phyloP scores from a whole-genome alignment of 139 green algal species.

The Auxenochlorella protothecoides region DNA sequence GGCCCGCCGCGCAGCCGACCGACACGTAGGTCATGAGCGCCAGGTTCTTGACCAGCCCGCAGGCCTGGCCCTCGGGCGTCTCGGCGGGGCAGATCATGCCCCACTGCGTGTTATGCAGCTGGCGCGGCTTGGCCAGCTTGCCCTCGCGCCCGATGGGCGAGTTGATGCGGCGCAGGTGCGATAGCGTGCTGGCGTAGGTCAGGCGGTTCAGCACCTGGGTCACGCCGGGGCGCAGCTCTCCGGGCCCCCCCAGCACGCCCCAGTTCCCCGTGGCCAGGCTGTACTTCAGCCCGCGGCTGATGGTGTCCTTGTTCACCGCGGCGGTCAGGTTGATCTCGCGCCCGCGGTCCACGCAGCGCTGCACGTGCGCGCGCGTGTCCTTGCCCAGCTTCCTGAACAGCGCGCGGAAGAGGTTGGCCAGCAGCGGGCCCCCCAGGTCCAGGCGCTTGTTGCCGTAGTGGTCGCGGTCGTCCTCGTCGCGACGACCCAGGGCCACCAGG shows the following conservation, averaged over 20 bases:
- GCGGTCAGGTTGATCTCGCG: slow-evolving; percentile 71
- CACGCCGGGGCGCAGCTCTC: slow-evolving; percentile 71
- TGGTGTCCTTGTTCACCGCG: slow-evolving; percentile 83
- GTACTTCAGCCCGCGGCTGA: slow-evolving; percentile 87
- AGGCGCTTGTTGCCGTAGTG: slow-evolving; percentile 98
- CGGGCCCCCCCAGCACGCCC: slow-evolving; percentile 66
- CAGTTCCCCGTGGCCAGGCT: slow-evolving; percentile 96
- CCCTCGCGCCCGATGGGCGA: slow-evolving; percentile 89
- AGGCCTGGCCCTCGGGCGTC: slow-evolving; percentile 90
- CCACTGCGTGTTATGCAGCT: slow-evolving; percentile 99
- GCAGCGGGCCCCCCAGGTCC: slow-evolving; percentile 76
- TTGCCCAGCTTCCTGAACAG: slow-evolving; percentile 94
- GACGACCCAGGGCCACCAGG: slow-evolving; percentile 63
- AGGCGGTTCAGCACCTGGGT: slow-evolving; percentile 93
- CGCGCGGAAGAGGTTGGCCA: slow-evolving; percentile 74
- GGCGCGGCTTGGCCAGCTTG: slow-evolving; percentile 90
- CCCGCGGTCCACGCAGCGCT: slow-evolving; percentile 53
- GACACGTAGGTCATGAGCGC: slow-evolving; percentile 92
- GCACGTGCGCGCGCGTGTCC: slow-evolving; percentile 56
- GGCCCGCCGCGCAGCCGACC: slow-evolving; percentile 49
- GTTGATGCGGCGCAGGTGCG: slow-evolving; percentile 93
- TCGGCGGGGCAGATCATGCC: slow-evolving; percentile 96
- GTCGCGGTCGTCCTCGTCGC: slow-evolving; percentile 86
- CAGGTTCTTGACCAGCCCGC: slow-evolving; percentile 97
- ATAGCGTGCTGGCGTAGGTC: slow-evolving; percentile 90